Evolutionary conservation across 208 protist genomes (phyloP).

Genomic region (Acanthamoeba culbertsoni): DNA sequence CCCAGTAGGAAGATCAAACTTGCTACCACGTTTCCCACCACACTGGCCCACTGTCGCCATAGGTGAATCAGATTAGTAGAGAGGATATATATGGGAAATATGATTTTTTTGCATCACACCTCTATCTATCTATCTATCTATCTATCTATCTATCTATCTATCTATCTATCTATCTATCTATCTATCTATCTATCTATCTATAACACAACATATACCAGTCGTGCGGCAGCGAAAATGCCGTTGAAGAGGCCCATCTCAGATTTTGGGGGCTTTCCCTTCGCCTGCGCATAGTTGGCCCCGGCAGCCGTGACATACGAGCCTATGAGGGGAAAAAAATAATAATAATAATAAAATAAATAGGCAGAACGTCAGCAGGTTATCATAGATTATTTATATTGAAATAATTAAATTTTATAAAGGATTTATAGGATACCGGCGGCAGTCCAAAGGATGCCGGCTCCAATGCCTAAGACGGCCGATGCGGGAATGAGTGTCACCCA

Average conservation of each 20-base stretch:
- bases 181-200: neutral
- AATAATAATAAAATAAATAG: neutral
- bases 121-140: too few species aligned
- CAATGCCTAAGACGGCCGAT: neutral
- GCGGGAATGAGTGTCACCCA: slow-evolving; percentile 29
- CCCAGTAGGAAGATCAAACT: slow-evolving; percentile 9
- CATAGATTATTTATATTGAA: neutral
- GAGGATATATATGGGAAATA: too few species aligned
- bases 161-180: neutral
- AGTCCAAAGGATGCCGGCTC: slow-evolving; percentile 1
- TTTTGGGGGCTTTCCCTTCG: neutral
- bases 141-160: too few species aligned
- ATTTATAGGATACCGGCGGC: neutral
- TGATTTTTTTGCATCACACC: too few species aligned
- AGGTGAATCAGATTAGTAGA: neutral
- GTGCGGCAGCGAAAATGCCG: neutral
- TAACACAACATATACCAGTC: neutral
- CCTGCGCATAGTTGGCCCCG: slow-evolving; percentile 7
- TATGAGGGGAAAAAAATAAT: neutral
- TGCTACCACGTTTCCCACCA: neutral
- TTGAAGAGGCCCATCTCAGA: slow-evolving; percentile 43
- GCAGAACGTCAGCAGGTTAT: too few species aligned
- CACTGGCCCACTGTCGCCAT: neutral
- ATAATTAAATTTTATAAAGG: neutral
- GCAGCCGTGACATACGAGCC: neutral